Percentiles rank a stretch among this genome's conserved stretches.
Conservation (phyloP, 257 asterid species). For the Ajuga chamaepitys region DNA sequence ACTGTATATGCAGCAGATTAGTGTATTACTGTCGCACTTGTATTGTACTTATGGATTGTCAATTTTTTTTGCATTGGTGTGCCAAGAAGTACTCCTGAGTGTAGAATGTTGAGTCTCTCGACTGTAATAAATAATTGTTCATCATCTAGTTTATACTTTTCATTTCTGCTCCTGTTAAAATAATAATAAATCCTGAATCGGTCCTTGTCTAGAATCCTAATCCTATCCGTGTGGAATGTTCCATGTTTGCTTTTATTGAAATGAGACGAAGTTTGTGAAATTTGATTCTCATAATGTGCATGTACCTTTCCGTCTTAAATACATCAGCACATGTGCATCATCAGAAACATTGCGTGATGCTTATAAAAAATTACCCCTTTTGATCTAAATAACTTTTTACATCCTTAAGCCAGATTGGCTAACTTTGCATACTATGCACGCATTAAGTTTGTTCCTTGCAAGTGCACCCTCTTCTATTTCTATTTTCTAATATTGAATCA, state of each 20-base stretch:
- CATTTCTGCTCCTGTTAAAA: too few relatives aligned
- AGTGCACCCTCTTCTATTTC: neutral
- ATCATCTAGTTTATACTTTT: too few relatives aligned
- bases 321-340: slow-evolving; percentile 12
- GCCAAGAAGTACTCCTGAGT: too few relatives aligned
- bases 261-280: slow-evolving; percentile 14
- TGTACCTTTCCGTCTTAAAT: neutral
- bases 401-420: neutral
- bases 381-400: neutral
- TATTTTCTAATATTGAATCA: neutral
- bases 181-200: too few relatives aligned
- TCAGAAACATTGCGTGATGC: slow-evolving; percentile 13
- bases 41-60: too few relatives aligned
- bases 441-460: too few relatives aligned
- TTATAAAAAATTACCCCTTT: neutral
- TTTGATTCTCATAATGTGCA: neutral
- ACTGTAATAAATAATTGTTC: too few relatives aligned
- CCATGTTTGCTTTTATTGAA: slow-evolving; percentile 16
- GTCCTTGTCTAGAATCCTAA: too few relatives aligned
- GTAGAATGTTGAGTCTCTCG: too few relatives aligned
- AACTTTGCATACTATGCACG: slow-evolving; percentile 9
- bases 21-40: too few relatives aligned
- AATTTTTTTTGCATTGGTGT: too few relatives aligned
- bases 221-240: slow-evolving; percentile 16
- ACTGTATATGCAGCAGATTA: too few relatives aligned